A percentile compares a stretch with the other conserved stretches of the same genome.
phyloP scores from a whole-genome alignment of 352 stramenopile genomes.

The Globisporangium camurandrum region DNA sequence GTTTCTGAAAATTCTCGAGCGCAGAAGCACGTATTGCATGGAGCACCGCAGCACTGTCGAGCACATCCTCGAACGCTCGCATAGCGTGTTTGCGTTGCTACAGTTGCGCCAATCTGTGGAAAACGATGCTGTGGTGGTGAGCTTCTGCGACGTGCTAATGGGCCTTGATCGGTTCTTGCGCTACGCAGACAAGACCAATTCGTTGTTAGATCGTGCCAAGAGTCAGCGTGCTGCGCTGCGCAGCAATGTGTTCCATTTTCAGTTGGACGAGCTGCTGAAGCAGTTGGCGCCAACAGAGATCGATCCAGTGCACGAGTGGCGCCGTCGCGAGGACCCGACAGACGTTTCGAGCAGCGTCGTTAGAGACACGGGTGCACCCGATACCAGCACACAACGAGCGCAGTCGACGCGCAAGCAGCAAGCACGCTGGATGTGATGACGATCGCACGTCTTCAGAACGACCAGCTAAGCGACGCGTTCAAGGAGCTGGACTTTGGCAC shows the following conservation, averaged over 20 bases:
- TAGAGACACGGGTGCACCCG: not conserved
- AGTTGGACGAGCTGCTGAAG: constrained; percentile 1
- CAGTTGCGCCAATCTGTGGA: not conserved
- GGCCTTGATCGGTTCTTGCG: constrained; percentile 2
- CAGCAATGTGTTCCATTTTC: constrained; percentile 3
- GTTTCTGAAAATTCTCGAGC: not conserved
- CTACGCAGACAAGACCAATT: not conserved
- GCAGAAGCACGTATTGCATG: not conserved
- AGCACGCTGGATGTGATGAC: not conserved
- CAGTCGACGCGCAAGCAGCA: not conserved
- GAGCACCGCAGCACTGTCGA: not conserved
- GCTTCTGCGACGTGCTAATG: not conserved
- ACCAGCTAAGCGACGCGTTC: not conserved
- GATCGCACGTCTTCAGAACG: not conserved
- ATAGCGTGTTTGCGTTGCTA: not conserved
- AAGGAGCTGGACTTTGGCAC: not conserved
- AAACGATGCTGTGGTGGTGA: not conserved
- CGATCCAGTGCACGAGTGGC: constrained; percentile 4
- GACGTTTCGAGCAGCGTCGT: no score
- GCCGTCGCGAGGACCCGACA: no score
- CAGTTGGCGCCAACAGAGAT: not conserved
- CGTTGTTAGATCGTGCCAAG: constrained; percentile 1
- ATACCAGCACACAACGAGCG: not conserved
- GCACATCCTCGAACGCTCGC: not conserved
- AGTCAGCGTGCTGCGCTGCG: constrained; percentile 1